phyloP scores from a whole-genome alignment of 2,329 filamentous ascomycete genomes.

The Alternaria conjuncta region DNA sequence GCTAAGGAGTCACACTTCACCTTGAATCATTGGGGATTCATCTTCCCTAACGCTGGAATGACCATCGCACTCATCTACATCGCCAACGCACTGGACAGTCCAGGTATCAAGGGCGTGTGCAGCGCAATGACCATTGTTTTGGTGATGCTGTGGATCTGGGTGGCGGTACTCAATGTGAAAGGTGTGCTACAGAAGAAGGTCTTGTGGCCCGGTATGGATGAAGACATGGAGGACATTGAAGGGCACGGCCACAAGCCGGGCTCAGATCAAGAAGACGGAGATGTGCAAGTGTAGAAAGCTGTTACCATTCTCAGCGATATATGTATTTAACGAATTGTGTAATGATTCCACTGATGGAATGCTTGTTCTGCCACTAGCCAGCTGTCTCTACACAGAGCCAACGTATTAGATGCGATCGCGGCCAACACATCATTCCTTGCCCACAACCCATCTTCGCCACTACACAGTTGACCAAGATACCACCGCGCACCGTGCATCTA shows the following conservation, averaged over 20 bases:
- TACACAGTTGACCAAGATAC: neutral
- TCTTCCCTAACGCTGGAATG: conserved; percentile 69
- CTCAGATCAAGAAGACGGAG: conserved; percentile 9
- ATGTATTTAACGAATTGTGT: neutral
- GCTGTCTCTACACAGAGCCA: neutral
- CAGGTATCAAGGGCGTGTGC: conserved; percentile 59
- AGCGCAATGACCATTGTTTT: conserved; percentile 62
- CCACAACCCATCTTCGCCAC: neutral
- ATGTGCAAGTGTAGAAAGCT: neutral
- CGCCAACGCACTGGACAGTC: conserved; percentile 59
- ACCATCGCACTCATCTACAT: conserved; percentile 62
- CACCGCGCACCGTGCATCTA: neutral
- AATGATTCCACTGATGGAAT: neutral
- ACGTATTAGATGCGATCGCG: neutral
- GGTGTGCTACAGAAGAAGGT: conserved; percentile 58
- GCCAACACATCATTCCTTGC: neutral
- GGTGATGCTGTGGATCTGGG: conserved; percentile 62
- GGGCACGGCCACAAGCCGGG: conserved; percentile 15
- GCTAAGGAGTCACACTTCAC: conserved; percentile 48
- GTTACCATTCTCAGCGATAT: neutral
- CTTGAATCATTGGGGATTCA: conserved; percentile 62
- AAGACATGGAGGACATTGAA: conserved; percentile 56
- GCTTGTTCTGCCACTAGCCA: neutral
- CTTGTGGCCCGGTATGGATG: conserved; percentile 66
- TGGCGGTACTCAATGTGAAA: conserved; percentile 57